A percentile compares a stretch with the other conserved stretches of the same genome.
phyloP scores from a whole-genome alignment of 2,329 filamentous ascomycete genomes.

The Talaromyces sp. region DNA sequence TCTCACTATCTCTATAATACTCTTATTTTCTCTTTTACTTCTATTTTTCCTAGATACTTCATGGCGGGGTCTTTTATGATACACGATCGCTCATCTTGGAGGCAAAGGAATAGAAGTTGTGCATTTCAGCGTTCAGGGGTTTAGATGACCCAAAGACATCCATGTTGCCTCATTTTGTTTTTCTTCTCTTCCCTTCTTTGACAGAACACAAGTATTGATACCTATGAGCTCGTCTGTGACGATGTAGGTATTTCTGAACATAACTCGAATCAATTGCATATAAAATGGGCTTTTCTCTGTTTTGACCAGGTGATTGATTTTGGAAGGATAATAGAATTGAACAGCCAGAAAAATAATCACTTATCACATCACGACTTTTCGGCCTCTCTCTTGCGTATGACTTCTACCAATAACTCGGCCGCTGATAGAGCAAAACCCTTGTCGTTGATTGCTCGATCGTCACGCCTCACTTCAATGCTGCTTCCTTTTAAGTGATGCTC shows the following conservation, averaged over 20 bases:
- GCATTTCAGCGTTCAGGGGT: constrained; percentile 10
- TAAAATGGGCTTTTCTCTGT: not conserved
- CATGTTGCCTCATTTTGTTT: not conserved
- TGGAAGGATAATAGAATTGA: too few relatives aligned
- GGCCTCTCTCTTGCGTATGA: constrained; percentile 16
- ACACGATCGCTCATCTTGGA: constrained; percentile 1
- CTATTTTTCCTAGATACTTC: not conserved
- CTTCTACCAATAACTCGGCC: constrained; percentile 21
- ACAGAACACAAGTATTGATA: not conserved
- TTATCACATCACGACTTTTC: not conserved
- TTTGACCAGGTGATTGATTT: too few relatives aligned
- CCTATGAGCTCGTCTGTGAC: not conserved
- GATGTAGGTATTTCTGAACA: not conserved
- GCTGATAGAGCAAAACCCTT: constrained; percentile 24
- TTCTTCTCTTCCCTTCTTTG: not conserved
- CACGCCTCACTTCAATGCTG: constrained; percentile 47
- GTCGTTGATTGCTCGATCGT: constrained; percentile 35
- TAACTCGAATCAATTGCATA: not conserved
- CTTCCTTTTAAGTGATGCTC: constrained; percentile 45
- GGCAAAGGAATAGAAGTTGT: constrained; percentile 4
- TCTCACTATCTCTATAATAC: not conserved
- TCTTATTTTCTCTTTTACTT: not conserved
- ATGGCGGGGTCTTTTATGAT: constrained; percentile 1
- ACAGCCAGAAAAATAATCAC: not conserved
- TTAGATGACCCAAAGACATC: not conserved